A percentile compares a stretch with the other conserved stretches of the same genome.
These are phyloP conservation scores for Halteria grandinella DNA, from an alignment of 73 alveolate genomes.

Conservation along the genomic window DNA sequence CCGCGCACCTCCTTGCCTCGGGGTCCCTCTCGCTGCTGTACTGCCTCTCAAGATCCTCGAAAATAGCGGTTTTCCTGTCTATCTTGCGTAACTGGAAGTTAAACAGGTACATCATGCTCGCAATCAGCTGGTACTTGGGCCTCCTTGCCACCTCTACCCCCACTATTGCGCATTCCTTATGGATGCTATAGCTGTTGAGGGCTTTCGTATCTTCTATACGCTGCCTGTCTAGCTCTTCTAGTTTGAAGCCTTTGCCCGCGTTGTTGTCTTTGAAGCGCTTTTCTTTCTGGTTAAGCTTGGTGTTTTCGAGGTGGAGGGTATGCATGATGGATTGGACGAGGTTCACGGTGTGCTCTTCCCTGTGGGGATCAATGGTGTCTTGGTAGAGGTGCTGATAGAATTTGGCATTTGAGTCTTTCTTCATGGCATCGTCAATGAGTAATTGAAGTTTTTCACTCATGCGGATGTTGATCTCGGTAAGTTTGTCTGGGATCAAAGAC, in stretches of 20 bases:
- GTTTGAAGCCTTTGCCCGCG: too few species aligned
- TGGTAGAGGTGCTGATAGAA: slow-evolving; percentile 43
- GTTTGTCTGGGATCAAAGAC: slow-evolving; percentile 51
- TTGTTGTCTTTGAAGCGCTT: too few species aligned
- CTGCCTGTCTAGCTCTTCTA: neutral
- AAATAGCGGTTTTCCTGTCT: slow-evolving; percentile 27
- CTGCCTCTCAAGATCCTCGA: slow-evolving; percentile 20
- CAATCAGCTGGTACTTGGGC: slow-evolving; percentile 16
- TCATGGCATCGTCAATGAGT: slow-evolving; percentile 13
- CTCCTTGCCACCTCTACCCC: slow-evolving; percentile 58
- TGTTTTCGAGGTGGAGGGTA: slow-evolving; percentile 18
- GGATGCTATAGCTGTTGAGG: neutral
- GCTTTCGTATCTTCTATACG: neutral
- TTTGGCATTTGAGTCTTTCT: slow-evolving; percentile 20
- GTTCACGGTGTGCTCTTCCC: neutral
- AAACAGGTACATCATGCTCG: slow-evolving; percentile 32
- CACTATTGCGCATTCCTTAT: slow-evolving; percentile 34
- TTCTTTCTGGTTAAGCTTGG: slow-evolving; percentile 9
- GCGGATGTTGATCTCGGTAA: slow-evolving; percentile 42
- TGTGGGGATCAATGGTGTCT: slow-evolving; percentile 6
- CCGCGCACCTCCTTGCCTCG: neutral
- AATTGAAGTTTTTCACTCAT: slow-evolving; percentile 42
- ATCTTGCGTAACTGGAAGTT: slow-evolving; percentile 40
- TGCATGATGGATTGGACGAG: slow-evolving; percentile 15
- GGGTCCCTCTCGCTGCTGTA: slow-evolving; percentile 13